These are phyloP conservation scores for Pythium chondricola DNA, from an alignment of 352 stramenopile genomes.

Conservation along the genomic window DNA sequence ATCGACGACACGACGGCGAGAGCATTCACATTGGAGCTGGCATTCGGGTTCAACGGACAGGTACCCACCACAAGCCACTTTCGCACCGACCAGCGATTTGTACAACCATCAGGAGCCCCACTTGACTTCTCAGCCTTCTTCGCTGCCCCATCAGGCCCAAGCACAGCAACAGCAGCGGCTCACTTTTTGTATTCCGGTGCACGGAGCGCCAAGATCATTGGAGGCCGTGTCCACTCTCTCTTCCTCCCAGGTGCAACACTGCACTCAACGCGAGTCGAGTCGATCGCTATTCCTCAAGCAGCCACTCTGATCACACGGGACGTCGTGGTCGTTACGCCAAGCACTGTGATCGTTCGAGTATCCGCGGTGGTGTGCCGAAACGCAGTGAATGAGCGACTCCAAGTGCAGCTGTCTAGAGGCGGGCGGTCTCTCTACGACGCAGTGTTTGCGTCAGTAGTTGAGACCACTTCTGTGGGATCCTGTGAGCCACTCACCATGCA, in stretches of 20 bases:
- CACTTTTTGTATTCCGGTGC: slow-evolving; percentile 34
- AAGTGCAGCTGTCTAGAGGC: slow-evolving; percentile 24
- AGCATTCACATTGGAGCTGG: slow-evolving; percentile 41
- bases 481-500: slow-evolving; percentile 48
- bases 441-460: slow-evolving; percentile 28
- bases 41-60: slow-evolving; percentile 23
- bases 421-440: slow-evolving; percentile 31
- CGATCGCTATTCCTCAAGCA: neutral
- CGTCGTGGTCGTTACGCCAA: slow-evolving; percentile 22
- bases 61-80: slow-evolving; percentile 17
- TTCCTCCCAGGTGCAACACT: slow-evolving; percentile 31
- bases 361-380: slow-evolving; percentile 39
- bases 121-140: slow-evolving; percentile 45
- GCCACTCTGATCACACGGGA: slow-evolving; percentile 24
- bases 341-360: slow-evolving; percentile 37
- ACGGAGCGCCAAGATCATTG: slow-evolving; percentile 41
- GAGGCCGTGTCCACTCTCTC: slow-evolving; percentile 23
- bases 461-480: slow-evolving; percentile 12
- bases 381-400: slow-evolving; percentile 29
- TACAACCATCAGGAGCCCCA: slow-evolving; percentile 36
- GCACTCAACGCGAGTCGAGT: slow-evolving; percentile 11
- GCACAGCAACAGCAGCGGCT: slow-evolving; percentile 8
- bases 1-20: slow-evolving; percentile 40
- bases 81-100: slow-evolving; percentile 31
- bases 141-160: slow-evolving; percentile 1